Evolutionary conservation across 2,329 filamentous ascomycete genomes (phyloP).

Genomic region (Rhynchosporium secalis): DNA sequence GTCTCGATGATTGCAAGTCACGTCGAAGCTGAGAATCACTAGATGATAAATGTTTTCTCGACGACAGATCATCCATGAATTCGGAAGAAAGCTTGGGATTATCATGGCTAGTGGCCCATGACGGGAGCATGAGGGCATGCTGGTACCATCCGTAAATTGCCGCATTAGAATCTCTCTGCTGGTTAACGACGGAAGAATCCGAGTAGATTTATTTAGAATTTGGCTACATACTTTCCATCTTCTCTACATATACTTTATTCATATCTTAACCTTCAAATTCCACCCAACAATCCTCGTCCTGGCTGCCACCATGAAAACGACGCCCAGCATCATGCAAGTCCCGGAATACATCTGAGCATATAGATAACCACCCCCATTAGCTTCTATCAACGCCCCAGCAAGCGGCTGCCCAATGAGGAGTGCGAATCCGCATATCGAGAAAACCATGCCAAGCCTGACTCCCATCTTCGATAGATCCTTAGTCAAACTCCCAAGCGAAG

Average conservation of each 20-base stretch:
- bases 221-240: too few relatives aligned
- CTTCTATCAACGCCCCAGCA: constrained; percentile 32
- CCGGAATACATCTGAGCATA: constrained; percentile 32
- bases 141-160: neutral
- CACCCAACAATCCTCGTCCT: constrained; percentile 23
- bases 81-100: neutral
- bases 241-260: neutral
- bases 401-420: constrained; percentile 36
- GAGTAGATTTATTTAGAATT: too few relatives aligned
- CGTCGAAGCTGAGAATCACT: neutral
- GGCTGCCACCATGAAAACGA: constrained; percentile 34
- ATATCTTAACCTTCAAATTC: constrained; percentile 15
- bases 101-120: neutral
- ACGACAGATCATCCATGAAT: constrained; percentile 1
- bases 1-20: constrained; percentile 1
- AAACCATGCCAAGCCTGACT: constrained; percentile 59
- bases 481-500: constrained; percentile 50
- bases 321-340: constrained; percentile 33
- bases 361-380: constrained; percentile 25
- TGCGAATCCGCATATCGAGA: constrained; percentile 51
- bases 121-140: neutral
- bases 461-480: constrained; percentile 53
- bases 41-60: neutral
- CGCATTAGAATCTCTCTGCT: too few relatives aligned
- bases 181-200: too few relatives aligned